phyloP scores from a whole-genome alignment of 2,329 filamentous ascomycete species.

The Pestalotiopsis sp. region DNA sequence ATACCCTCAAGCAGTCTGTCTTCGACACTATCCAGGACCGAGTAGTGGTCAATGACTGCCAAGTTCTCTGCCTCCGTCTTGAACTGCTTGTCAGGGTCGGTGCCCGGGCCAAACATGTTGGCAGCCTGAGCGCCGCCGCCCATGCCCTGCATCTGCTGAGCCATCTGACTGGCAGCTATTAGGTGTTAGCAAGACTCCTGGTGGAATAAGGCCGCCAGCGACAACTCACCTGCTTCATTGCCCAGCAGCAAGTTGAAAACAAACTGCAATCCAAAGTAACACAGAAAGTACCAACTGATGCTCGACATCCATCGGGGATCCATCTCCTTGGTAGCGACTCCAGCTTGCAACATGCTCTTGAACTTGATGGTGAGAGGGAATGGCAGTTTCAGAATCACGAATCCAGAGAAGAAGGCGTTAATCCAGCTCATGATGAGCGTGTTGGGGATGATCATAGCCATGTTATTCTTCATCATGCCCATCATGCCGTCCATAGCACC shows the following conservation, averaged over 20 bases:
- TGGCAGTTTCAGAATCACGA: conserved; percentile 97
- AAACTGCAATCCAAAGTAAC: conserved; percentile 92
- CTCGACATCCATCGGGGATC: conserved; percentile 99
- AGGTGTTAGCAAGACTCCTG: background rate
- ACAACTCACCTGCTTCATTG: conserved; percentile 83
- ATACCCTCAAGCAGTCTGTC: conserved; percentile 71
- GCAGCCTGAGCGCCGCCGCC: conserved; percentile 66
- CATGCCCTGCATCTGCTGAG: conserved; percentile 79
- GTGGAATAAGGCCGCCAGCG: background rate
- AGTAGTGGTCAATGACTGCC: conserved; percentile 92
- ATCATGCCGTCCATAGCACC: conserved; percentile 99
- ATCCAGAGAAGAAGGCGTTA: conserved; percentile 97
- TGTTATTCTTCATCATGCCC: conserved; percentile 99
- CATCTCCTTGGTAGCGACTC: conserved; percentile 92
- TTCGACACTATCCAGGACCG: conserved; percentile 86
- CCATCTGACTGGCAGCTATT: conserved; percentile 85
- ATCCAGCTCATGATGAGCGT: conserved; percentile 99
- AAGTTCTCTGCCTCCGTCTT: conserved; percentile 91
- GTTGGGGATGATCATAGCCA: conserved; percentile 99
- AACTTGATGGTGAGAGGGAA: conserved; percentile 98
- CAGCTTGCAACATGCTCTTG: conserved; percentile 98
- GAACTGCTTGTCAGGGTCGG: conserved; percentile 96
- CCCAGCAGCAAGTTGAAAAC: conserved; percentile 97
- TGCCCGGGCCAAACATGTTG: conserved; percentile 85
- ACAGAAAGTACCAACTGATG: conserved; percentile 98